A percentile compares a stretch with the other conserved stretches of the same genome.
phyloP scores from a whole-genome alignment of 2,329 filamentous ascomycete species.

The Clarireedia monteithiana region DNA sequence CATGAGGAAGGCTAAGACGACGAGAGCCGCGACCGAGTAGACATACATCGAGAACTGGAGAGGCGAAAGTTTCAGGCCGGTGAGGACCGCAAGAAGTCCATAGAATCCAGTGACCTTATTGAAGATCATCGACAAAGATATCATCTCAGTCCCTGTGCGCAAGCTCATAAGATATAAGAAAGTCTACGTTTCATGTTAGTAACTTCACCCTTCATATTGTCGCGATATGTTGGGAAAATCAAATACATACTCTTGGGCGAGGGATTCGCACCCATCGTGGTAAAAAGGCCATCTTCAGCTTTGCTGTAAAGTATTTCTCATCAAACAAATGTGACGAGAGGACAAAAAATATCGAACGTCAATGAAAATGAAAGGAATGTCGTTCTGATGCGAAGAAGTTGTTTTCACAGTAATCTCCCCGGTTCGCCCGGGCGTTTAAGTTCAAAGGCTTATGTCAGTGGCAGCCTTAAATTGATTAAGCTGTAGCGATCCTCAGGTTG shows the following conservation, averaged over 20 bases:
- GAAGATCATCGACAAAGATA: slow-evolving; percentile 74
- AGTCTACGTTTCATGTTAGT: slow-evolving; percentile 43
- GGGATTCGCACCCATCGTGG: slow-evolving; percentile 26
- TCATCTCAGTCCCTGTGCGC: slow-evolving; percentile 77
- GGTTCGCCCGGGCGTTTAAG: background rate
- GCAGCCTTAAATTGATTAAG: too few relatives aligned
- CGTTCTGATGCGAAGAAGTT: background rate
- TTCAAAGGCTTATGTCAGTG: background rate
- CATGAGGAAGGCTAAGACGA: slow-evolving; percentile 60
- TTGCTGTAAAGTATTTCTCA: background rate
- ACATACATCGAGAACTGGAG: slow-evolving; percentile 88
- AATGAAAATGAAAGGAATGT: background rate
- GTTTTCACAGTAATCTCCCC: slow-evolving; percentile 2
- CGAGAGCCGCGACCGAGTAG: slow-evolving; percentile 69
- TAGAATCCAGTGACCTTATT: slow-evolving; percentile 92
- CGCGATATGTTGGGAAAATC: background rate
- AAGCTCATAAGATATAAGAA: slow-evolving; percentile 83
- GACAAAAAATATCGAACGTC: background rate
- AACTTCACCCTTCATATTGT: background rate
- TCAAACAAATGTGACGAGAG: slow-evolving; percentile 1
- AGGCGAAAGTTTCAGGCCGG: slow-evolving; percentile 73
- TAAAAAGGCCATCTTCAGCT: slow-evolving; percentile 21
- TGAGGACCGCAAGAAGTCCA: slow-evolving; percentile 80
- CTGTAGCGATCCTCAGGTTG: background rate
- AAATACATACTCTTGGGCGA: slow-evolving; percentile 24